Evolutionary conservation across 176 grass and related monocot species (phyloP).

Genomic region (Oropetium thomaeum): DNA sequence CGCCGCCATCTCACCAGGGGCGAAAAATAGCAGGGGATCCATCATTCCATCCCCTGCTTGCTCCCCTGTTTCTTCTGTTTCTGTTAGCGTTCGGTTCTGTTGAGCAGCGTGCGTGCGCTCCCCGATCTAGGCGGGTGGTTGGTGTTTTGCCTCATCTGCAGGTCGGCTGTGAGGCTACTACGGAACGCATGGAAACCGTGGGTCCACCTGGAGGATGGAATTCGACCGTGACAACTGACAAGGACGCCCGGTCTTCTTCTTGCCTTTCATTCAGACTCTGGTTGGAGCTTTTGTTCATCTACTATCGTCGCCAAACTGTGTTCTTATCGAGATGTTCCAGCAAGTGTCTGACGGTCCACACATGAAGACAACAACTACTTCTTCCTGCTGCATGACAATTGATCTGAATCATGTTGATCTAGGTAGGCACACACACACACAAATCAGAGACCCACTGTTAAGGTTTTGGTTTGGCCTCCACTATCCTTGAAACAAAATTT

Average conservation of each 20-base stretch:
- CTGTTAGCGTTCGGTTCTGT: not conserved
- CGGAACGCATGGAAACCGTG: constrained; percentile 1
- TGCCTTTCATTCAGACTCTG: not conserved
- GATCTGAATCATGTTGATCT: not conserved
- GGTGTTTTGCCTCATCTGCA: constrained; percentile 41
- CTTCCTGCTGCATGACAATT: not conserved
- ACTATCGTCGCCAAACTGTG: not conserved
- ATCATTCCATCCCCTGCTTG: not conserved
- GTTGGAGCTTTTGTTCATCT: not conserved
- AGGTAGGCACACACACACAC: too few relatives aligned
- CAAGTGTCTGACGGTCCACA: not conserved
- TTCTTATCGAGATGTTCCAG: not conserved
- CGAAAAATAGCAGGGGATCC: not conserved
- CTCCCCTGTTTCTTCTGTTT: not conserved
- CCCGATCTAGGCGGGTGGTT: constrained; percentile 50
- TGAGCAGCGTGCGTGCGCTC: not conserved
- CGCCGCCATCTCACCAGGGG: not conserved
- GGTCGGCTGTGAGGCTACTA: constrained; percentile 19
- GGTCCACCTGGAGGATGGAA: not conserved
- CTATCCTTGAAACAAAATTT: not conserved
- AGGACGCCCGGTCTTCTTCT: not conserved
- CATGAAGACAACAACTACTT: not conserved
- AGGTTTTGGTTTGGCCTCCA: not conserved
- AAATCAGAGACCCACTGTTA: not conserved
- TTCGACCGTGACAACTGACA: not conserved